These are phyloP conservation scores for Dissophora globulifera DNA, from an alignment of 192 early-diverging fungal genomes.

Conservation along the genomic window DNA sequence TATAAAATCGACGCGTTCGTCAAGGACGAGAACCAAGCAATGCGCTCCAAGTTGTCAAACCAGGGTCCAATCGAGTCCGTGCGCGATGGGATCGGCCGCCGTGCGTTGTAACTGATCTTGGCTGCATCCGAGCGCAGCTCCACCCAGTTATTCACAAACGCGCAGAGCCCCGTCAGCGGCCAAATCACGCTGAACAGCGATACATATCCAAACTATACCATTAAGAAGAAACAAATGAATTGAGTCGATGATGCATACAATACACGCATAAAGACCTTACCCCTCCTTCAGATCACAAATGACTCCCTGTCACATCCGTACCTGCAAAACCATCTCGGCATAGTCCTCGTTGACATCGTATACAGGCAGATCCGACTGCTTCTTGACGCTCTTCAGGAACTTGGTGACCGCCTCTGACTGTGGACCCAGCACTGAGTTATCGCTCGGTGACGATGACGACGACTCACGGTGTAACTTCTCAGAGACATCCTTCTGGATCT, in stretches of 20 bases:
- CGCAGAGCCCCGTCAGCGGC: conserved; percentile 85
- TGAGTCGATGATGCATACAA: too few relatives aligned
- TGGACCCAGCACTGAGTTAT: too few relatives aligned
- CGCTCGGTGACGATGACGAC: too few relatives aligned
- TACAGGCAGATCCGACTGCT: conserved; percentile 71
- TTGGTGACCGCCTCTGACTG: conserved; percentile 42
- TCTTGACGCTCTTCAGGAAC: conserved; percentile 66
- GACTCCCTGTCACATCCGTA: too few relatives aligned
- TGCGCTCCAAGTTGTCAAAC: conserved; percentile 66
- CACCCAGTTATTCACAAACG: conserved; percentile 90
- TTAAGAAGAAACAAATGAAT: background rate
- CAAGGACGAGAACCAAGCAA: conserved; percentile 69
- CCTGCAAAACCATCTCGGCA: conserved; percentile 92
- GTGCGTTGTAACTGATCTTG: conserved; percentile 84
- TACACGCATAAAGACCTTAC: background rate
- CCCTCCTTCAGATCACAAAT: background rate
- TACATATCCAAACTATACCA: conserved; percentile 82
- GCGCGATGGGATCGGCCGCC: conserved; percentile 76
- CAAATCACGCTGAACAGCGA: conserved; percentile 86
- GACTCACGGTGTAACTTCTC: conserved; percentile 30
- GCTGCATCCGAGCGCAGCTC: conserved; percentile 92
- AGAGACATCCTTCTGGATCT: conserved; percentile 52
- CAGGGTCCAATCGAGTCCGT: conserved; percentile 85
- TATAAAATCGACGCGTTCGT: conserved; percentile 68
- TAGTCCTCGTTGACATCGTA: conserved; percentile 93